A percentile compares a stretch with the other conserved stretches of the same genome.
These are phyloP conservation scores for Kodamaea anthophila DNA, from an alignment of 1,139 yeast species.

Conservation along the genomic window DNA sequence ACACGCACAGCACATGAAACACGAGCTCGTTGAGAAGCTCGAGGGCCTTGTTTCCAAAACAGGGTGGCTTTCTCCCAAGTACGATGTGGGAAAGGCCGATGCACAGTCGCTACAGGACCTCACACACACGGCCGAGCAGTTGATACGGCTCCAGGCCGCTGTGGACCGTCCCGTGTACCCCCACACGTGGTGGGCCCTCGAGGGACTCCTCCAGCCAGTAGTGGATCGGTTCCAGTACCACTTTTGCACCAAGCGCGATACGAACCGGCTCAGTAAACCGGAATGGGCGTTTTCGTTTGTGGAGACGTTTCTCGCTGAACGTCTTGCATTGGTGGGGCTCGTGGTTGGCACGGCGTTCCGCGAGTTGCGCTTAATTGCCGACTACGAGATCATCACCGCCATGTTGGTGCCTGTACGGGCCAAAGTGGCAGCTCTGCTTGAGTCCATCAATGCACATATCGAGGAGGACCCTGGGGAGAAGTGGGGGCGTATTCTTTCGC, in stretches of 20 bases:
- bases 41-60: constrained; percentile 4
- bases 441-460: constrained; percentile 25
- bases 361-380: constrained; percentile 23
- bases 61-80: constrained; percentile 7
- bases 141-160: constrained; percentile 36
- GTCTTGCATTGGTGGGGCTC: constrained; percentile 30
- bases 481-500: constrained; percentile 50
- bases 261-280: constrained; percentile 69
- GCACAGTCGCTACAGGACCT: constrained; percentile 1
- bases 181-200: constrained; percentile 53
- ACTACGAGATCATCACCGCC: constrained; percentile 51
- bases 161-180: constrained; percentile 31
- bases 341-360: constrained; percentile 29
- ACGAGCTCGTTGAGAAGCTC: constrained; percentile 4
- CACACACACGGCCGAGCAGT: constrained; percentile 8
- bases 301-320: constrained; percentile 43
- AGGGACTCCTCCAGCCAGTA: constrained; percentile 50
- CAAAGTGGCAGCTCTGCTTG: constrained; percentile 34
- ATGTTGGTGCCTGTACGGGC: constrained; percentile 44
- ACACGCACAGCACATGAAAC: background rate
- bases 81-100: constrained; percentile 4
- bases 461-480: constrained; percentile 19
- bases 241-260: constrained; percentile 55
- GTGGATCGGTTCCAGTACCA: constrained; percentile 65
- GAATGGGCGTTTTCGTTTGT: constrained; percentile 69